Conservation (phyloP, 257 asterid genomes). For the Solanum stenotomum region DNA sequence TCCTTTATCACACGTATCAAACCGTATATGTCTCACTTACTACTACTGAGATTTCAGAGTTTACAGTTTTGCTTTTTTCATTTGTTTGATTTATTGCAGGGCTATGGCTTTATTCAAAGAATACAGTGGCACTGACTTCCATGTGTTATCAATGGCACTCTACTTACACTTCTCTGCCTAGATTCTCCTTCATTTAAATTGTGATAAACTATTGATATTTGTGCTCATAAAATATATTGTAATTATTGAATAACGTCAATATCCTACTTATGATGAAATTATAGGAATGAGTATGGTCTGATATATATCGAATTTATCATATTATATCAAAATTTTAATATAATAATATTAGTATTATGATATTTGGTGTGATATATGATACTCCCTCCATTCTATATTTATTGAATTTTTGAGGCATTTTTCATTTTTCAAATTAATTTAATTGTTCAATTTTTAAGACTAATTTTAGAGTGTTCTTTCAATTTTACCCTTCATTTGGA, state of each 20-base stretch:
- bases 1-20: background rate
- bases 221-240: background rate
- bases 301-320: too few relatives aligned
- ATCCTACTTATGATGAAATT: background rate
- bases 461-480: too few relatives aligned
- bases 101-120: background rate
- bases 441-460: too few relatives aligned
- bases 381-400: too few relatives aligned
- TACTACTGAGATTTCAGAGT: background rate
- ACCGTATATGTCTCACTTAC: background rate
- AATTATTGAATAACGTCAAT: background rate
- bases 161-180: background rate
- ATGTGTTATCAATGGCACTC: background rate
- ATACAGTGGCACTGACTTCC: background rate
- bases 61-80: background rate
- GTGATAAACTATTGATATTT: background rate
- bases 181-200: background rate
- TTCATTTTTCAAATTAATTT: too few relatives aligned
- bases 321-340: too few relatives aligned
- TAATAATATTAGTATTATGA: too few relatives aligned
- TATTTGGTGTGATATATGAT: too few relatives aligned
- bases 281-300: accelerated
- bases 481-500: too few relatives aligned
- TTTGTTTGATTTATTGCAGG: background rate
- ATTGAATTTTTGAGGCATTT: too few relatives aligned